phyloP scores from a whole-genome alignment of 2,329 filamentous ascomycete genomes.

The Cladosporium sp. region DNA sequence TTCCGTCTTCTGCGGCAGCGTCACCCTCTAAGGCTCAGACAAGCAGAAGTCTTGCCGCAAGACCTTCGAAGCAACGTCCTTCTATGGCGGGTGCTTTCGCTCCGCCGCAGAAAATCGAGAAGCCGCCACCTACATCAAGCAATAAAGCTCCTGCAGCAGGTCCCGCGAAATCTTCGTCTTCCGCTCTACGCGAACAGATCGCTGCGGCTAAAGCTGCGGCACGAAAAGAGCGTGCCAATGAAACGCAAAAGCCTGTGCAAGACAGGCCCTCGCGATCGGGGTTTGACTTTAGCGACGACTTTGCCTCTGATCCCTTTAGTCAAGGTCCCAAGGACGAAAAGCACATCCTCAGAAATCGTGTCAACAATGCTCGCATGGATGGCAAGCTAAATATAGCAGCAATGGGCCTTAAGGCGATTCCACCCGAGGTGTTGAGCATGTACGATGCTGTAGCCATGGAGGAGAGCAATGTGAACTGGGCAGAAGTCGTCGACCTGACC shows the following conservation, averaged over 20 bases:
- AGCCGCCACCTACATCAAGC: conserved; percentile 11
- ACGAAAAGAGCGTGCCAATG: conserved; percentile 30
- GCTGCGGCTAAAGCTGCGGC: conserved; percentile 82
- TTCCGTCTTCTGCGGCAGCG: not conserved
- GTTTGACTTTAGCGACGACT: conserved; percentile 51
- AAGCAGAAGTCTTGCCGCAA: conserved; percentile 32
- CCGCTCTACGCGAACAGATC: conserved; percentile 80
- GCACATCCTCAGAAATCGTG: conserved; percentile 65
- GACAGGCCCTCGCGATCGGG: conserved; percentile 1
- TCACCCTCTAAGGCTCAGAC: conserved; percentile 23
- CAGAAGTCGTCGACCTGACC: conserved; percentile 81
- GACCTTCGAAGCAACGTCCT: conserved; percentile 25
- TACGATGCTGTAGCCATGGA: conserved; percentile 70
- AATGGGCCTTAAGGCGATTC: conserved; percentile 71
- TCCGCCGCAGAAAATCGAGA: conserved; percentile 14
- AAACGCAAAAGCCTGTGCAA: conserved; percentile 12
- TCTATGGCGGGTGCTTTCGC: conserved; percentile 31
- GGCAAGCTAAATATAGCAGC: conserved; percentile 85
- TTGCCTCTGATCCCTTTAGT: conserved; percentile 65
- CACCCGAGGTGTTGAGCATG: conserved; percentile 79
- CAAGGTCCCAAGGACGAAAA: conserved; percentile 54
- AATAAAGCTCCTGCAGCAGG: not conserved
- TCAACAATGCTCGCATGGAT: conserved; percentile 65
- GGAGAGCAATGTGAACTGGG: conserved; percentile 66
- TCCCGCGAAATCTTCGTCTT: conserved; percentile 54